Evolutionary conservation across 2,329 filamentous ascomycete genomes (phyloP).

Genomic region (Aspergillus floridensis): DNA sequence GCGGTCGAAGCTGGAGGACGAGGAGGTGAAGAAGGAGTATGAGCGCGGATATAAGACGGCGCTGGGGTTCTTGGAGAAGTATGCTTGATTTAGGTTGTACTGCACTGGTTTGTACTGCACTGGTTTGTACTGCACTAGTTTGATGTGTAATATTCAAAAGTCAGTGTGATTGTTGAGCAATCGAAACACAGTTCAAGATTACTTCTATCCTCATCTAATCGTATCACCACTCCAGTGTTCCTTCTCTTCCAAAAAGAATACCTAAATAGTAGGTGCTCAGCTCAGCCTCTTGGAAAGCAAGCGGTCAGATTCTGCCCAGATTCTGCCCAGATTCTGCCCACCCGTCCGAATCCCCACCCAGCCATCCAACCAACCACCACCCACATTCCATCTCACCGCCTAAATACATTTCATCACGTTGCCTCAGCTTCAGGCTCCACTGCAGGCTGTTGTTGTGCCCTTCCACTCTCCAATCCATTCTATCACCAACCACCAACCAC

Average conservation of each 20-base stretch:
- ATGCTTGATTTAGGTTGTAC: slow-evolving; percentile 27
- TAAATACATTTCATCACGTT: neutral
- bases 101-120: neutral
- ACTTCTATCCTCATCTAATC: too few relatives aligned
- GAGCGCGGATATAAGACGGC: slow-evolving; percentile 44
- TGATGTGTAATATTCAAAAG: neutral
- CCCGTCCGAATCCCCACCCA: neutral
- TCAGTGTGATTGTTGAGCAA: too few relatives aligned
- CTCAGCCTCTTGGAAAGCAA: neutral
- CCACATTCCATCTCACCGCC: neutral
- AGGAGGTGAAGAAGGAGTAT: slow-evolving; percentile 42
- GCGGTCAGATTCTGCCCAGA: slow-evolving; percentile 1
- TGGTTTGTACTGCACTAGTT: neutral
- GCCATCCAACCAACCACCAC: neutral
- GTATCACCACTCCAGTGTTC: too few relatives aligned
- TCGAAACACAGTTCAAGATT: neutral
- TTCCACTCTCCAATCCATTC: neutral
- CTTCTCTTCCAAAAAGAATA: neutral
- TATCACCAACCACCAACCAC: neutral
- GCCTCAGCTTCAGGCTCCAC: too few relatives aligned
- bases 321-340: neutral
- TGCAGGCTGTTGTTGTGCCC: neutral
- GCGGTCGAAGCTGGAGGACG: slow-evolving; percentile 39
- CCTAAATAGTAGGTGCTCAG: neutral
- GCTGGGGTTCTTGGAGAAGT: slow-evolving; percentile 42